Evolutionary conservation across 1,139 yeast species (phyloP), one percentile per base, ranked within the genome.

Genomic region (Yamadazyma triangularis): DNA sequence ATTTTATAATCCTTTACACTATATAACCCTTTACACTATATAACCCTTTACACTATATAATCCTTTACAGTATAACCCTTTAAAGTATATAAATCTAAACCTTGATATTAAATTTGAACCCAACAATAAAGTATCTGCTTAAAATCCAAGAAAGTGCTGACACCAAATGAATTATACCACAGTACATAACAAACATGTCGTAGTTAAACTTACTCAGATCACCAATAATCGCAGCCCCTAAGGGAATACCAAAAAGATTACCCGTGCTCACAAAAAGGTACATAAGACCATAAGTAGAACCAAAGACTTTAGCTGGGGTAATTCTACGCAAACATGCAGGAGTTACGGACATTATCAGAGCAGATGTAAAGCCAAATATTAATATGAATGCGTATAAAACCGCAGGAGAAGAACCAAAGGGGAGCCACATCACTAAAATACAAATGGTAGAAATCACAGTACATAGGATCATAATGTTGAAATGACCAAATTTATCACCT

Each of bases 191-290:
- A 44, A 65, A 66, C 49, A 56, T 48, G 23, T 48, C 41, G 36
- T 66, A 67, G 25, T 56, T 52, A 15, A 45, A 49, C 21, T 42
- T 41, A 21, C 54, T 47, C 16, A 64, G 65, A 25, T 54, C 42
- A 8, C 60, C 63, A 25, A 67, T 65, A 16, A 67, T 59, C n/a
- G 63, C 58, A 16, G 69, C 66, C 4, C 65, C 70, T n/a, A 63
- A 42, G 4, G 72, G 72, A n/a, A 67, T 55, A 12, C 70, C 71
- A 29, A 66, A 49, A 26, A 66, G 49, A 33, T 62, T 64, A 4
- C 70, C 70, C 29, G 58, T 38, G 31, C 70, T 62, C 10, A 62
- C 56, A 35, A 62, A 50, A 24, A 60, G 55, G 44, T 62, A 60
- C 45, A 62, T 52, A 11, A 64, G 40, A 1, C 73, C 72, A 34